Percentiles rank a stretch among this genome's conserved stretches.
Evolutionary conservation across 2,329 filamentous ascomycete genomes (phyloP).

Genomic region (Botrytis cinerea): DNA sequence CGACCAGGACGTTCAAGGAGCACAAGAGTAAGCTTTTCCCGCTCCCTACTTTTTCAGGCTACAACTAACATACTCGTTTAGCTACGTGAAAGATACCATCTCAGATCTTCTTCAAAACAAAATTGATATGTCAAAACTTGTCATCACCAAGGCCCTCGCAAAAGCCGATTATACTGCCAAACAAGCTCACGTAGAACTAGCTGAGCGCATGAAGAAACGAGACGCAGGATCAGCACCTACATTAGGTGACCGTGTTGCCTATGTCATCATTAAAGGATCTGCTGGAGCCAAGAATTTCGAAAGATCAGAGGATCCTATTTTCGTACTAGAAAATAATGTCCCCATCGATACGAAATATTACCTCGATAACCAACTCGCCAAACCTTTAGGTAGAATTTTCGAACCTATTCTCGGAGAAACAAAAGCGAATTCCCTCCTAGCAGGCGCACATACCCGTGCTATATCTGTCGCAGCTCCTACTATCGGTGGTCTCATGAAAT

Average conservation of each 20-base stretch:
- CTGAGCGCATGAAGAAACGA: constrained; percentile 74
- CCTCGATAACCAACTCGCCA: constrained; percentile 95
- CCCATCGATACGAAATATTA: constrained; percentile 99
- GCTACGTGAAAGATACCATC: constrained; percentile 88
- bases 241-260: constrained; percentile 44
- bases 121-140: constrained; percentile 97
- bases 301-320: constrained; percentile 95
- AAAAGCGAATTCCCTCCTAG: constrained; percentile 81
- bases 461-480: constrained; percentile 91
- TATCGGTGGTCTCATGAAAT: constrained; percentile 95
- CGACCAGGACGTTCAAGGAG: constrained; percentile 83
- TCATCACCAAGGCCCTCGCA: constrained; percentile 95
- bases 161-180: constrained; percentile 89
- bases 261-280: constrained; percentile 94
- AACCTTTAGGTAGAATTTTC: constrained; percentile 92
- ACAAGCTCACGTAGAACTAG: constrained; percentile 94
- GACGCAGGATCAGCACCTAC: constrained; percentile 23
- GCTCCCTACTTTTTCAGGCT: neutral
- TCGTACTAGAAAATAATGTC: constrained; percentile 94
- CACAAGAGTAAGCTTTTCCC: constrained; percentile 74
- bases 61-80: neutral
- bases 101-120: constrained; percentile 96
- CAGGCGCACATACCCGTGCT: constrained; percentile 90
- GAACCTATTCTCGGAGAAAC: constrained; percentile 96
- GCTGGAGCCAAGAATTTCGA: constrained; percentile 93